Base-by-base conservation (phyloP, 169 alveolate species). In the Cryptosporidium bovis region DNA sequence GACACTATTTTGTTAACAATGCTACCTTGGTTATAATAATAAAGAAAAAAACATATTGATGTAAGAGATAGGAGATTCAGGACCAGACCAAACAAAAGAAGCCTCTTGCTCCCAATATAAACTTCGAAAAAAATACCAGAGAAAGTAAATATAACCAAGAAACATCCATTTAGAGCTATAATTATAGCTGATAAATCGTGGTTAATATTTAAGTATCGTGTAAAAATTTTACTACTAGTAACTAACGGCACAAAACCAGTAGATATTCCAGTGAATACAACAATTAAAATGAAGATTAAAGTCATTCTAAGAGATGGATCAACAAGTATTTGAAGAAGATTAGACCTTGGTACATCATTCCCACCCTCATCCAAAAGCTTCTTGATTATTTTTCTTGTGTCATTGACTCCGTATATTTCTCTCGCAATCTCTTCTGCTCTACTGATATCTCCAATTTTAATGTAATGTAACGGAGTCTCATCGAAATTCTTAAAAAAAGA, bases 101-200 rank as follows among this genome's bases (percentile, higher is more conserved):
- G 71, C 64, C 33, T 56, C 40, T 44, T 77, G 48, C 71, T 77
- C 16, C 77, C 87, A 12, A 77, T 77, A 29, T 77, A 77, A 16
- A 60, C 46, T 56, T 56, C 87, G 27, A 77, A 77, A 44, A 77
- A 77, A 13, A 62, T 56, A 40, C 87, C 87, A 58, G 87, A 60
- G 27, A 77, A 50, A 18, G 87, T 58, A 27, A 48, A 58, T 20
- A 56, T 77, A 15, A 77, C 71, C 64, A 77, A 77, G 33, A 55
- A 77, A 44, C 87, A 77, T 13, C 71, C 87, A n/a, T 36, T 27
- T 12, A 77, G 51, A 13, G 66, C 71, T 24, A 60, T 44, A 58
- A 40, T 58, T 40, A 40, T 77, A 7, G 87, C 34, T 7, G 64
- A 33, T n/a, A 71, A 24, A 24, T 36, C 20, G 48, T 62, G 50